phyloP scores from a whole-genome alignment of 768 basidiomycete genomes.

The Tricholoma bakamatsutake region DNA sequence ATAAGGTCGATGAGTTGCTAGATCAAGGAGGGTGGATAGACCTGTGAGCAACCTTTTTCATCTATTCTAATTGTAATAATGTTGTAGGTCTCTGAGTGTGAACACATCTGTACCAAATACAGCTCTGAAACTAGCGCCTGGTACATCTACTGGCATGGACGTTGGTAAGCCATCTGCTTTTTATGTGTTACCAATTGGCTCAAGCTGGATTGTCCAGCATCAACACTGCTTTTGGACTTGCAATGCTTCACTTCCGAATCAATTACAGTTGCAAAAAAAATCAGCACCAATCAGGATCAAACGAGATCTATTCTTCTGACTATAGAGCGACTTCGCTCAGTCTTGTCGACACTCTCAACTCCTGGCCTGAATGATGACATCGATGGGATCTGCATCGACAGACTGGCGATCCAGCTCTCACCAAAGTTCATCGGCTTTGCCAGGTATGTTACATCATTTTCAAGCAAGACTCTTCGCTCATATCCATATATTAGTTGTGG shows the following conservation, averaged over 20 bases:
- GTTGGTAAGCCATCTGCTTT: slow-evolving; percentile 15
- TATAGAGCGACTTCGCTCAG: slow-evolving; percentile 47
- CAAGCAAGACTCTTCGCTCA: background rate
- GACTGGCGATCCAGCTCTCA: slow-evolving; percentile 43
- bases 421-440: slow-evolving; percentile 38
- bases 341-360: slow-evolving; percentile 63
- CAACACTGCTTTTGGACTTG: slow-evolving; percentile 43
- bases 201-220: slow-evolving; percentile 29
- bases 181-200: background rate
- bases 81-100: slow-evolving; percentile 15
- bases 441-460: slow-evolving; percentile 32
- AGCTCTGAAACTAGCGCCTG: slow-evolving; percentile 20
- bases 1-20: slow-evolving; percentile 74
- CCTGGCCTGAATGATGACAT: slow-evolving; percentile 65
- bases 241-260: slow-evolving; percentile 47
- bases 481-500: slow-evolving; percentile 24
- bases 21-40: slow-evolving; percentile 68
- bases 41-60: slow-evolving; percentile 39
- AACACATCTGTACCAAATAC: slow-evolving; percentile 17
- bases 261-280: slow-evolving; percentile 43
- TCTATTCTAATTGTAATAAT: background rate
- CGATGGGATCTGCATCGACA: slow-evolving; percentile 59
- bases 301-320: slow-evolving; percentile 37
- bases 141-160: slow-evolving; percentile 12
- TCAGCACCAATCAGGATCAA: slow-evolving; percentile 40